These are phyloP conservation scores for Leishmania mexicana DNA, from an alignment of 208 protist species.

Conservation along the genomic window DNA sequence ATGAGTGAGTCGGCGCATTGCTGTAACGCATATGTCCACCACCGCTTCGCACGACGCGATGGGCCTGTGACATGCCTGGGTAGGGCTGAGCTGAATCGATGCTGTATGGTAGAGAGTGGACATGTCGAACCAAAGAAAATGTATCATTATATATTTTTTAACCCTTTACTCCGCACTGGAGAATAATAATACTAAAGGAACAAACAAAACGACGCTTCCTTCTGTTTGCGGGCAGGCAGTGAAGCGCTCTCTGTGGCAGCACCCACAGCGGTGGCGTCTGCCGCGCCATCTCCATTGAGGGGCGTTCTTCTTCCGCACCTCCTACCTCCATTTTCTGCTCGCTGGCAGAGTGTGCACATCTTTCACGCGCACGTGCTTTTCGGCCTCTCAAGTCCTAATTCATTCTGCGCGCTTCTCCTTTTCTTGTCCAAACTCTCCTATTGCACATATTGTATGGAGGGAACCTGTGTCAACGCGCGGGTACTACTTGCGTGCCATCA, in stretches of 20 bases:
- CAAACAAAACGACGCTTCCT: background rate
- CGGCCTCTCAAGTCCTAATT: background rate
- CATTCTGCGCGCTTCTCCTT: background rate
- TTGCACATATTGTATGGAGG: background rate
- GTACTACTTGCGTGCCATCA: background rate
- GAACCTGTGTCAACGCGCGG: background rate
- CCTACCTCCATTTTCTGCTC: background rate
- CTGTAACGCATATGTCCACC: background rate
- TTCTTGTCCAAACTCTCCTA: background rate
- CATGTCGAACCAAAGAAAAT: background rate
- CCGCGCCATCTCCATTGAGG: background rate
- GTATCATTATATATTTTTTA: background rate
- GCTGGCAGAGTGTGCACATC: too few relatives aligned
- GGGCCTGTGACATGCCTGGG: background rate
- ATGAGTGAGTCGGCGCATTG: background rate
- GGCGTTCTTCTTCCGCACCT: background rate
- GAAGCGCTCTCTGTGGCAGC: background rate
- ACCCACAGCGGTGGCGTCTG: background rate
- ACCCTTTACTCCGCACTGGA: background rate
- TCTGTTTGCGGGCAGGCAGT: background rate
- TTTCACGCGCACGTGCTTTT: background rate
- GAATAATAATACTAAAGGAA: background rate
- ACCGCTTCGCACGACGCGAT: background rate
- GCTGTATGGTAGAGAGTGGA: background rate
- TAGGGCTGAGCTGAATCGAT: background rate